Evolutionary conservation across 305 asterid genomes (phyloP), one percentile per base, ranked within the genome.

Genomic region (Fraxinus dipetala): DNA sequence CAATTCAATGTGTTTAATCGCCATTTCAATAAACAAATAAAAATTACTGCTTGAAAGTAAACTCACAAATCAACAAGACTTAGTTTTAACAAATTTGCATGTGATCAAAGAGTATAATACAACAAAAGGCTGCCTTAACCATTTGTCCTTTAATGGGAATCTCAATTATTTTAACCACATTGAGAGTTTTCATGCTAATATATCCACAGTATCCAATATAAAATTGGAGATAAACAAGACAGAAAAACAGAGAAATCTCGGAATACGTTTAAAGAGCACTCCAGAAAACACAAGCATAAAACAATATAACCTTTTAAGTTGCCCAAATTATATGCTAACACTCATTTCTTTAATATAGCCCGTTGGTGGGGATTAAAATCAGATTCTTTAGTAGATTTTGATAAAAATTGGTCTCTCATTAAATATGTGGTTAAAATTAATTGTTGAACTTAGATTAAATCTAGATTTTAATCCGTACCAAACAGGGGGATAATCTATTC

Each of bases 91-190:
- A 89, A 80, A 72, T 86, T 74, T 85, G 90, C 97, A 92, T 91
- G 98, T 92, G 97, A 89, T 79, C 56, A 72, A 85, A 78, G 88
- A 88, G 85, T 87, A 90, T 77, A 85, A 87, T 87, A 88, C n/a
- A 56, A 74, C 16, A 87, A 72, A 80, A 77, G 83, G 87, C 85
- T 87, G 91, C 86, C 92, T 80, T 80, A 78, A 88, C 89, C 81
- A 85, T 80, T 84, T 85, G 89, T 89, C 93, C 76, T 87, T 65
- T 80, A 86, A 86, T 18, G 82, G 91, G 93, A 90, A 91, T 91
- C 91, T 88, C 84, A 79, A 83, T 80, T 87, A 86, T 79, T 86
- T 82, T 84, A 88, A 87, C 73, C 43, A 24, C 80, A 76, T 85
- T 75, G 77, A 85, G 45, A 81, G 85, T 75, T 84, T 85, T 87